These are phyloP conservation scores for Sabuloglossum arenarium DNA, from an alignment of 495 filamentous ascomycete species.

Conservation along the genomic window DNA sequence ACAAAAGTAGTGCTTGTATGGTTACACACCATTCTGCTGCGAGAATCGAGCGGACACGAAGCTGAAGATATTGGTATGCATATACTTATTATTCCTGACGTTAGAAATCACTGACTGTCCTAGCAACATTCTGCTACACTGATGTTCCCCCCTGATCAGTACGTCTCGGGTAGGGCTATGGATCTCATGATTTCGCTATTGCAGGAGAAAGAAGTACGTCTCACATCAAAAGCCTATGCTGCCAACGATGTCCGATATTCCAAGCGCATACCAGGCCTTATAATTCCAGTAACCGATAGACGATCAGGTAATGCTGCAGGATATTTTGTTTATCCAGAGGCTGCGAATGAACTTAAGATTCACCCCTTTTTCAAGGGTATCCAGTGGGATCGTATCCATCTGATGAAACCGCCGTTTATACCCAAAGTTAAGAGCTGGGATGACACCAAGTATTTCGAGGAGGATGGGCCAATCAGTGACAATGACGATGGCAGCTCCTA, in stretches of 20 bases:
- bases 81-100: slow-evolving; percentile 3
- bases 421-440: slow-evolving; percentile 48
- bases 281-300: background rate
- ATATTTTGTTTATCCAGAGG: slow-evolving; percentile 33
- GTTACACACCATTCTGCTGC: slow-evolving; percentile 70
- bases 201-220: slow-evolving; percentile 50
- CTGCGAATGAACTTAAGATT: slow-evolving; percentile 22
- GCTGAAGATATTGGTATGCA: slow-evolving; percentile 53
- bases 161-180: slow-evolving; percentile 31
- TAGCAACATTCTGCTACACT: slow-evolving; percentile 31
- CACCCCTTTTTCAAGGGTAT: slow-evolving; percentile 22
- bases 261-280: background rate
- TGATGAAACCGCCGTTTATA: slow-evolving; percentile 50
- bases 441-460: slow-evolving; percentile 81
- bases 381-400: slow-evolving; percentile 26
- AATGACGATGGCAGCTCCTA: slow-evolving; percentile 12
- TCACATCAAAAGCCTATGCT: slow-evolving; percentile 52
- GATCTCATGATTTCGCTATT: slow-evolving; percentile 60
- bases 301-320: background rate
- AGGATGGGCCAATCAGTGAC: slow-evolving; percentile 44
- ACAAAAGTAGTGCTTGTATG: slow-evolving; percentile 50
- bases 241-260: slow-evolving; percentile 28
- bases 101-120: background rate
- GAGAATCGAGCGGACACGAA: slow-evolving; percentile 69
- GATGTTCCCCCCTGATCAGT: slow-evolving; percentile 40